Conservation (phyloP, 768 basidiomycete genomes). For the Boletus coccyginus region DNA sequence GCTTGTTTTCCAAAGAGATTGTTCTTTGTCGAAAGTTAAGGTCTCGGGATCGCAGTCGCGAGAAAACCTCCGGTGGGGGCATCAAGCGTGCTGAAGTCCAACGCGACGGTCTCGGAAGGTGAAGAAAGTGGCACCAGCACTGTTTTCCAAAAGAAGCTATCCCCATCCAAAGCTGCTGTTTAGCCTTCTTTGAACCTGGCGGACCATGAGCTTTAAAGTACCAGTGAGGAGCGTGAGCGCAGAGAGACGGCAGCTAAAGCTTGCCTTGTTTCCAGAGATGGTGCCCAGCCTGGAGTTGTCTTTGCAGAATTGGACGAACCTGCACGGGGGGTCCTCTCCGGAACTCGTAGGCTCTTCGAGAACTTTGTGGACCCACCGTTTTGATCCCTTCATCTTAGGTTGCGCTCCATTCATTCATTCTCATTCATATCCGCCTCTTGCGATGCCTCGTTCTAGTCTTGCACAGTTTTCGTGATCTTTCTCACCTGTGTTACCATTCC, state of each 20-base stretch:
- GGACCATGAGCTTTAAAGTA: conserved; percentile 5
- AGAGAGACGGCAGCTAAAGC: conserved; percentile 21
- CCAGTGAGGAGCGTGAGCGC: conserved; percentile 27
- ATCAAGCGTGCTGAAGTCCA: conserved; percentile 16
- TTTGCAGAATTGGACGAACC: conserved; percentile 29
- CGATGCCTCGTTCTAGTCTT: conserved; percentile 12
- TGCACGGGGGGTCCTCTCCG: conserved; percentile 25
- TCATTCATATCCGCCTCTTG: conserved; percentile 3
- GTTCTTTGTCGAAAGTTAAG: conserved; percentile 39
- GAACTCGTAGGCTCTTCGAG: conserved; percentile 6
- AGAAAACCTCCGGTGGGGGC: conserved; percentile 5
- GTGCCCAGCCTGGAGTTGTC: conserved; percentile 32
- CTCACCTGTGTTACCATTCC: neutral
- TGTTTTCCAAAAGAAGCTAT: neutral
- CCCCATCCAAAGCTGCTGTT: conserved; percentile 5
- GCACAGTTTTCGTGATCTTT: conserved; percentile 7
- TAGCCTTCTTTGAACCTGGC: neutral
- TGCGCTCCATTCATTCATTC: conserved; percentile 7
- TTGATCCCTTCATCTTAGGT: neutral
- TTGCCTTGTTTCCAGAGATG: conserved; percentile 22
- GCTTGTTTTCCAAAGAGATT: conserved; percentile 56
- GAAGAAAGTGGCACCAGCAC: conserved; percentile 10
- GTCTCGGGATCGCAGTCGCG: conserved; percentile 23
- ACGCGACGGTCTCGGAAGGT: conserved; percentile 9
- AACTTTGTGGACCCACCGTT: neutral